Evolutionary conservation across 2,329 filamentous ascomycete species (phyloP).

Genomic region (Colletotrichum coccodes): DNA sequence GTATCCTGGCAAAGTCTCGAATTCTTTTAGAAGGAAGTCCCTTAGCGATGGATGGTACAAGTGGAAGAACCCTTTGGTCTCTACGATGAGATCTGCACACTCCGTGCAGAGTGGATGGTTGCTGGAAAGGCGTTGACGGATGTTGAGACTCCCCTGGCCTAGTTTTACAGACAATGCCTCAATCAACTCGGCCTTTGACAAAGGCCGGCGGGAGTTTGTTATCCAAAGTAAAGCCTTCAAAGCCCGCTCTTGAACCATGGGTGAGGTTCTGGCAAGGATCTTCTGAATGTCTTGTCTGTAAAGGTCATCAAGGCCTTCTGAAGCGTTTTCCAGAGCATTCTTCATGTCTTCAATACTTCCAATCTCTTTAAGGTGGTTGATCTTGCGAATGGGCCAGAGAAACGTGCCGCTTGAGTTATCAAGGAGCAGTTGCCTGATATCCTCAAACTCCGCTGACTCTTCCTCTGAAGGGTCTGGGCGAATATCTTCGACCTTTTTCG

Average conservation of each 20-base stretch:
- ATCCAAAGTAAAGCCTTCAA: constrained; percentile 1
- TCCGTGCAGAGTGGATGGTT: neutral
- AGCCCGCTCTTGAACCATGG: neutral
- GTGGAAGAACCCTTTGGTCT: neutral
- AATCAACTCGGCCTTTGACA: neutral
- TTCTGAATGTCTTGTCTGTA: neutral
- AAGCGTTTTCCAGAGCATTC: neutral
- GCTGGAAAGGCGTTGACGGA: neutral
- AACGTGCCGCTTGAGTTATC: neutral
- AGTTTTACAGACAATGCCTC: constrained; percentile 5
- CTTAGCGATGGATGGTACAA: constrained; percentile 6
- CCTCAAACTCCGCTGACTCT: neutral
- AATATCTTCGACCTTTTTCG: neutral
- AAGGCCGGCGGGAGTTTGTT: neutral
- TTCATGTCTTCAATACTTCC: constrained; percentile 4
- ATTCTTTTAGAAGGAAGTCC: neutral
- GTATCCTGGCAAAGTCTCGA: neutral
- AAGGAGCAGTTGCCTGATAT: neutral
- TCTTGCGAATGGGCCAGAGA: neutral
- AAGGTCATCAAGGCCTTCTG: neutral
- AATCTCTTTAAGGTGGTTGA: neutral
- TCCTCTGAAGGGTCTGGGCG: neutral
- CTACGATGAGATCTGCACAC: neutral
- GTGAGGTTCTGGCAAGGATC: neutral
- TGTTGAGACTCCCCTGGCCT: neutral